A percentile compares a stretch with the other conserved stretches of the same genome.
phyloP scores from a whole-genome alignment of 768 basidiomycete genomes.

The Hebeloma cylindrosporum region DNA sequence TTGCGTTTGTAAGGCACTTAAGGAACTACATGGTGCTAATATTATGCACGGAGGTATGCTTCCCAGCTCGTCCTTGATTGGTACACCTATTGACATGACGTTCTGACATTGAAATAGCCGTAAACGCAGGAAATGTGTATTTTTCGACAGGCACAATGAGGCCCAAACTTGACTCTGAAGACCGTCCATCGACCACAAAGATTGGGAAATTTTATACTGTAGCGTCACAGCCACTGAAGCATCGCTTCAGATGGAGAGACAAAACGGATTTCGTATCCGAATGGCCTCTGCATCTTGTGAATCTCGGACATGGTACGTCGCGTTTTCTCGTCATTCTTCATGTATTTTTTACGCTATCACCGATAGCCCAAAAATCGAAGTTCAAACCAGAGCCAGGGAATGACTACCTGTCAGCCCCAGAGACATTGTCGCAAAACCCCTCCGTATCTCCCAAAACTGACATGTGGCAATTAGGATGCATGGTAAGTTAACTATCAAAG shows the following conservation, averaged over 20 bases:
- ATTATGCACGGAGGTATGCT: conserved; percentile 20
- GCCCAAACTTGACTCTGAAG: conserved; percentile 12
- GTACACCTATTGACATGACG: not conserved
- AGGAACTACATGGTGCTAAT: conserved; percentile 8
- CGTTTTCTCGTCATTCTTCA: not conserved
- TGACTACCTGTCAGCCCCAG: conserved; percentile 17
- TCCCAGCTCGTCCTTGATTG: not conserved
- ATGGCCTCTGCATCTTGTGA: conserved; percentile 11
- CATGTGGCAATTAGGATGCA: conserved; percentile 18
- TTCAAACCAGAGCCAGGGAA: conserved; percentile 7
- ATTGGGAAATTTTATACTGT: conserved; percentile 9
- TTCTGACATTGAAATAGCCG: not conserved
- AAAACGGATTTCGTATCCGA: conserved; percentile 12
- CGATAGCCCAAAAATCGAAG: conserved; percentile 10
- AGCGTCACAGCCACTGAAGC: conserved; percentile 15
- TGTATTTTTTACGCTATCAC: not conserved
- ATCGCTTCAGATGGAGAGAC: conserved; percentile 13
- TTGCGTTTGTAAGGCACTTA: not conserved
- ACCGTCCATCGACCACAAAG: conserved; percentile 1
- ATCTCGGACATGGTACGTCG: conserved; percentile 15
- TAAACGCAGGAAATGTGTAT: conserved; percentile 12
- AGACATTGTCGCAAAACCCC: conserved; percentile 11
- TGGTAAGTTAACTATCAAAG: conserved; percentile 4
- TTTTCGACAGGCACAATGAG: conserved; percentile 6
- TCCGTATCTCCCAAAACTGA: conserved; percentile 17